phyloP scores from a whole-genome alignment of 2,329 filamentous ascomycete genomes.

The Geosmithia putterillii region DNA sequence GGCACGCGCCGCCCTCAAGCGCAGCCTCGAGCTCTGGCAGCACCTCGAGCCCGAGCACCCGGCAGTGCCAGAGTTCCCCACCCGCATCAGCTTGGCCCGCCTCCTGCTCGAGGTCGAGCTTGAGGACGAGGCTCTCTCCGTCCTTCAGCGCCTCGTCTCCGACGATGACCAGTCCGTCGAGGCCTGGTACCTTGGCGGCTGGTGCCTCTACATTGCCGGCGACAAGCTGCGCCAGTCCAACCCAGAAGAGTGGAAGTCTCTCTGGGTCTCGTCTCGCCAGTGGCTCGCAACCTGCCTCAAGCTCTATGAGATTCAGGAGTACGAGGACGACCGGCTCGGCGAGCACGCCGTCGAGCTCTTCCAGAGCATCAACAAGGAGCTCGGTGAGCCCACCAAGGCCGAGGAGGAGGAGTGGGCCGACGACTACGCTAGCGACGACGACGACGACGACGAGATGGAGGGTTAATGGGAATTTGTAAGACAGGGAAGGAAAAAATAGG shows the following conservation, averaged over 20 bases:
- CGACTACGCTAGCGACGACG: constrained; percentile 35
- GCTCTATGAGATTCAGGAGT: constrained; percentile 68
- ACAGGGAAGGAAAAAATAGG: background rate
- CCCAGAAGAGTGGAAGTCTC: constrained; percentile 40
- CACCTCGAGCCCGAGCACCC: constrained; percentile 61
- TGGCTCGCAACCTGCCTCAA: constrained; percentile 75
- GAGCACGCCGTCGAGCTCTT: constrained; percentile 66
- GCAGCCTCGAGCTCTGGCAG: constrained; percentile 76
- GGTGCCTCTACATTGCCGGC: constrained; percentile 73
- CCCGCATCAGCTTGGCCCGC: constrained; percentile 69
- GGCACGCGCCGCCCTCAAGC: constrained; percentile 62
- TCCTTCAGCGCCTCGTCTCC: constrained; percentile 68
- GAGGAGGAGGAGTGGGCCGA: constrained; percentile 44
- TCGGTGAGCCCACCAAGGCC: constrained; percentile 46
- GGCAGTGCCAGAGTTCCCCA: constrained; percentile 72
- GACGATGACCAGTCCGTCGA: constrained; percentile 95
- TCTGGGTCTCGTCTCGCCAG: constrained; percentile 63
- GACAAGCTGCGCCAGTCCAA: constrained; percentile 42
- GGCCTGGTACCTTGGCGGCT: constrained; percentile 93
- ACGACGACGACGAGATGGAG: constrained; percentile 46
- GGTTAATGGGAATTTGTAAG: constrained; percentile 9
- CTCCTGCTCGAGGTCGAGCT: constrained; percentile 84
- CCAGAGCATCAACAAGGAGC: constrained; percentile 46
- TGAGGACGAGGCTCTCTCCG: constrained; percentile 73
- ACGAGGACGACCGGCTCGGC: constrained; percentile 70